Percentiles rank a stretch among this genome's conserved stretches.
These are phyloP conservation scores for Agaricus blazei DNA, from an alignment of 768 basidiomycete species.

Conservation along the genomic window DNA sequence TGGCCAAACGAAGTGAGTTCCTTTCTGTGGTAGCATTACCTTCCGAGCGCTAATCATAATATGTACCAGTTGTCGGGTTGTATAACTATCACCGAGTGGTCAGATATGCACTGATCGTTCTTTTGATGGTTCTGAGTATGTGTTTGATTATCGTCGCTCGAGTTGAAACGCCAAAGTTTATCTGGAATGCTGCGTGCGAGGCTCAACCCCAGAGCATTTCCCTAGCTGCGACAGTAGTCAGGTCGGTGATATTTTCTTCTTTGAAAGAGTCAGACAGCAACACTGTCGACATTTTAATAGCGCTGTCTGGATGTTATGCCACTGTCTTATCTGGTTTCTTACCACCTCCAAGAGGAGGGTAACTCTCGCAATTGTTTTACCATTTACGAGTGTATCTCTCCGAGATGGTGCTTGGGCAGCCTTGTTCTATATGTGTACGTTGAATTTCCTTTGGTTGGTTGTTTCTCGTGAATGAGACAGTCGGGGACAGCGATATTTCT, in stretches of 20 bases:
- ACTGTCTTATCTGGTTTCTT: background rate
- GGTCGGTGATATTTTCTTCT: too few relatives aligned
- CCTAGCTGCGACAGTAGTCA: too few relatives aligned
- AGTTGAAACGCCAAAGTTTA: too few relatives aligned
- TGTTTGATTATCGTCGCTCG: background rate
- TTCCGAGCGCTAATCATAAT: background rate
- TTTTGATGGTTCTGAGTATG: background rate
- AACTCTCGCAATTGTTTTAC: background rate
- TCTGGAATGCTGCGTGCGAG: too few relatives aligned
- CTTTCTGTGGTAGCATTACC: too few relatives aligned
- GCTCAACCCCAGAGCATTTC: too few relatives aligned
- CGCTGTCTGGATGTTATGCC: background rate
- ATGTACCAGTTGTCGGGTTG: background rate
- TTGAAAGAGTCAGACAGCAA: too few relatives aligned
- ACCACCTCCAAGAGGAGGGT: background rate
- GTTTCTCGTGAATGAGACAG: background rate
- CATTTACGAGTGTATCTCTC: background rate
- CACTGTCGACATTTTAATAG: background rate
- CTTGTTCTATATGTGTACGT: background rate
- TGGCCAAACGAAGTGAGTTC: slow-evolving; percentile 14
- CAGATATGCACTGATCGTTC: background rate
- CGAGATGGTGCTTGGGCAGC: slow-evolving; percentile 9
- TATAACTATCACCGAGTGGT: background rate
- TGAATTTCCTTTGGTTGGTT: background rate
- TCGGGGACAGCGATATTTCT: background rate